Percentiles rank a stretch among this genome's conserved stretches.
These are phyloP conservation scores for Globisporangium alternatum DNA, from an alignment of 352 stramenopile genomes.

Conservation along the genomic window DNA sequence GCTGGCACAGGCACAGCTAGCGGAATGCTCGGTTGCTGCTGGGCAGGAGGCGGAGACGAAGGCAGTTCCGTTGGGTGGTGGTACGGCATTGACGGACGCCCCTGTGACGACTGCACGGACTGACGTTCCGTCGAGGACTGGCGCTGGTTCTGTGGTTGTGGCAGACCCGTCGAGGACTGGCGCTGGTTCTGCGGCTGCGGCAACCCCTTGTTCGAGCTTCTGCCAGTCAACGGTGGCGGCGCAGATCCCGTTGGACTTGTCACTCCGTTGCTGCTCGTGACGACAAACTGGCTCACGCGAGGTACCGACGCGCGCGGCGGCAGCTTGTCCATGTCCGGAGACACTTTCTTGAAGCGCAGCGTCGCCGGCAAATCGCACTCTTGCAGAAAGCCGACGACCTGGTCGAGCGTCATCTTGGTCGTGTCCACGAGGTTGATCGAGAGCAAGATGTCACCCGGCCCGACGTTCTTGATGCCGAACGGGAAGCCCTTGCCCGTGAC, in stretches of 20 bases:
- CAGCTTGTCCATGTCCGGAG: conserved; percentile 42
- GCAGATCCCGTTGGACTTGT: conserved; percentile 56
- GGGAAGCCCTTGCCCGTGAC: conserved; percentile 86
- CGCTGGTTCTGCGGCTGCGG: conserved; percentile 28
- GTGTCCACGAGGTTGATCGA: conserved; percentile 84
- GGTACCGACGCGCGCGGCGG: conserved; percentile 33
- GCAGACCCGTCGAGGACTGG: conserved; percentile 16
- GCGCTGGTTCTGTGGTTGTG: conserved; percentile 26
- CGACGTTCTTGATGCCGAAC: conserved; percentile 88
- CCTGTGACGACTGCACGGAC: conserved; percentile 11
- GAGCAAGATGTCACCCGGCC: conserved; percentile 70
- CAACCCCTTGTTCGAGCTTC: conserved; percentile 18
- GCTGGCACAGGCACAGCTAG: conserved; percentile 7
- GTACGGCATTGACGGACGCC: conserved; percentile 21
- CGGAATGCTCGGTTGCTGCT: not conserved
- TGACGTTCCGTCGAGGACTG: conserved; percentile 12
- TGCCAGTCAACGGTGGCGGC: conserved; percentile 15
- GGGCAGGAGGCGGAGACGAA: conserved; percentile 2
- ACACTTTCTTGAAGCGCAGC: conserved; percentile 84
- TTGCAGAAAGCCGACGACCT: conserved; percentile 80
- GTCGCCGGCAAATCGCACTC: conserved; percentile 83
- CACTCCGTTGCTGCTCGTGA: conserved; percentile 48
- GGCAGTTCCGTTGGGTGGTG: conserved; percentile 17
- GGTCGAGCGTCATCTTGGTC: conserved; percentile 72
- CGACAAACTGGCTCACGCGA: conserved; percentile 62